phyloP scores from a whole-genome alignment of 2,329 filamentous ascomycete genomes.

The Pyricularia pennisetigena region DNA sequence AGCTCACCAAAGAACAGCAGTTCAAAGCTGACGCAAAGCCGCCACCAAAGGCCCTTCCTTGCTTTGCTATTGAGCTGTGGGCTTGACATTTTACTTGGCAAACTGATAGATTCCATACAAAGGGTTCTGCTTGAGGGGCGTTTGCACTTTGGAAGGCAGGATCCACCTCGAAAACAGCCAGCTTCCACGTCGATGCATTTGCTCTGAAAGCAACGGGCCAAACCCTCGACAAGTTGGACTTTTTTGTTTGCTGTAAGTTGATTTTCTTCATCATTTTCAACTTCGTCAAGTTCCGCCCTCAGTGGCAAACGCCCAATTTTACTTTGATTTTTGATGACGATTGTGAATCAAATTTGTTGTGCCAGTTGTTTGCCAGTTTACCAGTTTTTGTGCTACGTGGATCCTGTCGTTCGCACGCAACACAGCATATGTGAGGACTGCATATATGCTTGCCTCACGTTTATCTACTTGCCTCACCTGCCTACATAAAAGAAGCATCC shows the following conservation, averaged over 20 bases:
- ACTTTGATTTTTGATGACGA: background rate
- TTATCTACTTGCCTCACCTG: background rate
- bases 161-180: background rate
- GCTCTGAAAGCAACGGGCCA: background rate
- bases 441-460: background rate
- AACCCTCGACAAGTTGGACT: background rate
- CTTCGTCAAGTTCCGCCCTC: background rate
- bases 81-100: background rate
- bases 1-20: slow-evolving; percentile 3
- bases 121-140: background rate
- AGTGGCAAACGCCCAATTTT: background rate
- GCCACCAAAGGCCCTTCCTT: background rate
- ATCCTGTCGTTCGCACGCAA: background rate
- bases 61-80: background rate
- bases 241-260: background rate
- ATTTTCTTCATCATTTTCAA: background rate
- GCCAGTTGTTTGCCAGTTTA: background rate
- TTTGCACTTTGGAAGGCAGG: background rate
- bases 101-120: background rate
- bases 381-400: background rate
- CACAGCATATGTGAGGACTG: background rate
- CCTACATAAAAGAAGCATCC: background rate
- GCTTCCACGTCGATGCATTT: background rate
- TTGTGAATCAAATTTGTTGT: background rate
- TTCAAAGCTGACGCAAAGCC: background rate